Conservation (phyloP, 208 protist species). For the Leishmania braziliensis region DNA sequence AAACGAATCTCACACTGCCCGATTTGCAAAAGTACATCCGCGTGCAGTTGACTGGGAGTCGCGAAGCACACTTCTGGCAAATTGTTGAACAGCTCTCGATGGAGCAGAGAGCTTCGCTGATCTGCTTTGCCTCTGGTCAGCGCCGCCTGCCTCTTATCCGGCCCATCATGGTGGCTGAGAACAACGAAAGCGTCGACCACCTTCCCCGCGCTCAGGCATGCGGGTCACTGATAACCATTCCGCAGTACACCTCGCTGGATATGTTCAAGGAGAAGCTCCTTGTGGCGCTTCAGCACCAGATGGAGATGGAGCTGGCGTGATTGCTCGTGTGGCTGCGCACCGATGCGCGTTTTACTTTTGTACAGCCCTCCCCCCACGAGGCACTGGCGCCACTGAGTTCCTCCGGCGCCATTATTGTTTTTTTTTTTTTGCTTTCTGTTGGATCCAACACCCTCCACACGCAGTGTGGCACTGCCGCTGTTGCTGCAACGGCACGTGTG, state of each 20-base stretch:
- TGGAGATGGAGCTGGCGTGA: slow-evolving; percentile 92
- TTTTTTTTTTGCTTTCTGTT: not conserved
- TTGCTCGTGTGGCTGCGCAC: no score
- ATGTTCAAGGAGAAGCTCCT: slow-evolving; percentile 83
- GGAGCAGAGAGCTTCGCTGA: slow-evolving; percentile 78
- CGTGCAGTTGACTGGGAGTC: slow-evolving; percentile 44
- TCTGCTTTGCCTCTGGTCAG: slow-evolving; percentile 91
- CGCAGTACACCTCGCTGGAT: slow-evolving; percentile 77
- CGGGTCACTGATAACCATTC: slow-evolving; percentile 83
- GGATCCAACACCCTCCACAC: not conserved
- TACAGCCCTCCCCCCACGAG: not conserved
- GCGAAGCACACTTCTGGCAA: slow-evolving; percentile 83
- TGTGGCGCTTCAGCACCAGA: slow-evolving; percentile 78
- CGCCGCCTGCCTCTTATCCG: slow-evolving; percentile 78
- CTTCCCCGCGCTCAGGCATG: slow-evolving; percentile 91
- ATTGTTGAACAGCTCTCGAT: slow-evolving; percentile 82
- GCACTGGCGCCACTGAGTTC: not conserved
- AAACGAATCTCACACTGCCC: slow-evolving; percentile 62
- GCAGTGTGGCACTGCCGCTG: no score
- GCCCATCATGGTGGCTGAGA: slow-evolving; percentile 76
- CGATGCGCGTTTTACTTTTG: not conserved
- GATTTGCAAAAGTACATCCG: slow-evolving; percentile 74
- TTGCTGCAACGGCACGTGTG: not conserved
- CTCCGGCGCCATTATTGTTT: no score
- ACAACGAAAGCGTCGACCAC: slow-evolving; percentile 77